These are phyloP conservation scores for Zarea fungicola DNA, from an alignment of 2,329 filamentous ascomycete species.

Conservation along the genomic window DNA sequence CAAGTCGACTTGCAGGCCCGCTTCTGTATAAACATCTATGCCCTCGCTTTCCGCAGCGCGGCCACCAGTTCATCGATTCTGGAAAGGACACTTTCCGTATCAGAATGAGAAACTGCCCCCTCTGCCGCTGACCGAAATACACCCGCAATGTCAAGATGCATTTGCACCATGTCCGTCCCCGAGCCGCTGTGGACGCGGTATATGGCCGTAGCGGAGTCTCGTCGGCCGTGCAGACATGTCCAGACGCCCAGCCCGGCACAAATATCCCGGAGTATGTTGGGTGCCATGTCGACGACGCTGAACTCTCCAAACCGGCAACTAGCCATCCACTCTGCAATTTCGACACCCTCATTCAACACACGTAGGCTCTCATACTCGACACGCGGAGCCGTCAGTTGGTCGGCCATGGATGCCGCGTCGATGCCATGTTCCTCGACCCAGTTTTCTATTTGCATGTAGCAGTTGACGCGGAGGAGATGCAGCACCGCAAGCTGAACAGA, in stretches of 20 bases:
- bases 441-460: slow-evolving; percentile 18
- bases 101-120: not conserved
- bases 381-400: slow-evolving; percentile 5
- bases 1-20: too few relatives aligned
- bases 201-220: not conserved
- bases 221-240: slow-evolving; percentile 5
- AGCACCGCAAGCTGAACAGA: slow-evolving; percentile 17
- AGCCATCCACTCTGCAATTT: slow-evolving; percentile 9
- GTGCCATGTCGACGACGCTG: slow-evolving; percentile 15
- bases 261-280: slow-evolving; percentile 16
- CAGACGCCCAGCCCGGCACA: slow-evolving; percentile 9
- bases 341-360: slow-evolving; percentile 12
- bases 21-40: too few relatives aligned
- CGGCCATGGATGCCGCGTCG: slow-evolving; percentile 3
- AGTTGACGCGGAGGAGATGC: slow-evolving; percentile 17
- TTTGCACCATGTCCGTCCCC: not conserved
- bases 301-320: not conserved
- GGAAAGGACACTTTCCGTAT: not conserved
- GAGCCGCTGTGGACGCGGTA: not conserved
- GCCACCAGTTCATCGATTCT: not conserved
- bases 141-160: not conserved
- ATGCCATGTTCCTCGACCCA: slow-evolving; percentile 17
- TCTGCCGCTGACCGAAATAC: not conserved
- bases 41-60: too few relatives aligned
- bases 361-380: slow-evolving; percentile 17